These are phyloP conservation scores for Phytophthora ohioensis DNA, from an alignment of 352 stramenopile species.

Conservation along the genomic window DNA sequence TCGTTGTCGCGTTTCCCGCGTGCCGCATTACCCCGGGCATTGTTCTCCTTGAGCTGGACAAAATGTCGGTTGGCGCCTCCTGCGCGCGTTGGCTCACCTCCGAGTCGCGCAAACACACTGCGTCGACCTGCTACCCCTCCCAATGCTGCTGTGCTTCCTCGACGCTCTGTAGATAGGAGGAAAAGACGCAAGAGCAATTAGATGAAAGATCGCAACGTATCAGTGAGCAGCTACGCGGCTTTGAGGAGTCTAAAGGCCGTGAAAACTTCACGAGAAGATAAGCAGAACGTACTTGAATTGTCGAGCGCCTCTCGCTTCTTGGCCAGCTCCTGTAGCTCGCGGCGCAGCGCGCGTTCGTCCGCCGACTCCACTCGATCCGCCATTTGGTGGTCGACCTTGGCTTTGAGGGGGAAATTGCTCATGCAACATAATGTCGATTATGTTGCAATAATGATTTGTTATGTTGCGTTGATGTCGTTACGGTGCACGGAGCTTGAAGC, in stretches of 20 bases:
- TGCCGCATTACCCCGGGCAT: constrained; percentile 26
- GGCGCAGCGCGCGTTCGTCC: constrained; percentile 62
- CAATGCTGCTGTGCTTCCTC: constrained; percentile 12
- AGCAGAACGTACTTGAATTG: constrained; percentile 34
- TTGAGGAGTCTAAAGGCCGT: neutral
- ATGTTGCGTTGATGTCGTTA: neutral
- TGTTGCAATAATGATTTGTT: constrained; percentile 1
- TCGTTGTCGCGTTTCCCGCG: constrained; percentile 48
- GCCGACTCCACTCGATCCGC: constrained; percentile 40
- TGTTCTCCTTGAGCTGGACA: constrained; percentile 42
- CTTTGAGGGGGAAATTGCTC: constrained; percentile 22
- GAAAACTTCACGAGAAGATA: neutral
- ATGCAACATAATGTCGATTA: constrained; percentile 1
- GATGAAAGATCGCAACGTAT: constrained; percentile 32
- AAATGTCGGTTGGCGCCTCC: constrained; percentile 26
- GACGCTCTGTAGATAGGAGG: constrained; percentile 30
- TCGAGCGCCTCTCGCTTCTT: constrained; percentile 65
- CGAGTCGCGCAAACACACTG: constrained; percentile 48
- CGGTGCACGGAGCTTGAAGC: constrained; percentile 6
- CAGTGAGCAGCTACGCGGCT: constrained; percentile 1
- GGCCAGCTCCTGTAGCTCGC: constrained; percentile 58
- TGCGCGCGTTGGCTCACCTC: constrained; percentile 33
- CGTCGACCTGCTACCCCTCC: constrained; percentile 12
- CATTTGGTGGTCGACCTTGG: constrained; percentile 32
- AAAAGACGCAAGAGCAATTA: constrained; percentile 15